A percentile compares a stretch with the other conserved stretches of the same genome.
phyloP scores from a whole-genome alignment of 2,329 filamentous ascomycete species.

The Emmonsiellopsis sp. region DNA sequence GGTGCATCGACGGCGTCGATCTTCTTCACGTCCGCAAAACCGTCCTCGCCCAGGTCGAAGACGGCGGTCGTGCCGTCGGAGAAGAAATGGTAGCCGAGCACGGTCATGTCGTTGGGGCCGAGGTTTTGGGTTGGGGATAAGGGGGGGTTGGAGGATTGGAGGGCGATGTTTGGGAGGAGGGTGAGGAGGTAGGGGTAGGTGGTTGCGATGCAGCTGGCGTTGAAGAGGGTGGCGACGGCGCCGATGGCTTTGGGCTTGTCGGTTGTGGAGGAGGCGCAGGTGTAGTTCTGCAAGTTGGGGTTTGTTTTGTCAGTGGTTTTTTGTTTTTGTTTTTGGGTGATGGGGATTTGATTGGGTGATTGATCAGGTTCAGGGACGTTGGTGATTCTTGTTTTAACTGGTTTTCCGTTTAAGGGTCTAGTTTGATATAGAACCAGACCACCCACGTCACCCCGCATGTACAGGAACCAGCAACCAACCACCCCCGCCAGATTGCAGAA shows the following conservation, averaged over 20 bases:
- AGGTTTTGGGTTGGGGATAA: conserved; percentile 28
- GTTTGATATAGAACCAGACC: no score
- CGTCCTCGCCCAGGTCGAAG: conserved; percentile 62
- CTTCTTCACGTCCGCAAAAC: conserved; percentile 55
- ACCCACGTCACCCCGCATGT: no score
- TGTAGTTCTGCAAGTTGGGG: conserved; percentile 64
- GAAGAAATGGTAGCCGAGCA: conserved; percentile 79
- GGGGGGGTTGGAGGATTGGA: conserved; percentile 46
- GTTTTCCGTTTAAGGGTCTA: no score
- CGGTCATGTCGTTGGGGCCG: conserved; percentile 48
- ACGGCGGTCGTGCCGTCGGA: conserved; percentile 58
- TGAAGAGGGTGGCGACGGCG: conserved; percentile 77
- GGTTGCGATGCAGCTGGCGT: conserved; percentile 70
- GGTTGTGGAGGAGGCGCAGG: conserved; percentile 57
- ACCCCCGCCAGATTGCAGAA: no score
- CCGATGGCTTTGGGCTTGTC: conserved; percentile 57
- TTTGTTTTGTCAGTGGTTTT: background rate
- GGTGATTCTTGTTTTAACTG: no score
- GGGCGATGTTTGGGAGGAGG: conserved; percentile 55
- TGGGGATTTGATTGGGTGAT: conserved; percentile 18
- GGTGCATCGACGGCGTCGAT: conserved; percentile 55
- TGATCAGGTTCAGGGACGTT: no score
- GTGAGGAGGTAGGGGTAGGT: conserved; percentile 57
- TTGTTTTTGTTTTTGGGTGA: background rate
- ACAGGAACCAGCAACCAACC: no score